Base-by-base conservation (phyloP, 2,329 filamentous ascomycete species). In the Colletotrichum sp. region DNA sequence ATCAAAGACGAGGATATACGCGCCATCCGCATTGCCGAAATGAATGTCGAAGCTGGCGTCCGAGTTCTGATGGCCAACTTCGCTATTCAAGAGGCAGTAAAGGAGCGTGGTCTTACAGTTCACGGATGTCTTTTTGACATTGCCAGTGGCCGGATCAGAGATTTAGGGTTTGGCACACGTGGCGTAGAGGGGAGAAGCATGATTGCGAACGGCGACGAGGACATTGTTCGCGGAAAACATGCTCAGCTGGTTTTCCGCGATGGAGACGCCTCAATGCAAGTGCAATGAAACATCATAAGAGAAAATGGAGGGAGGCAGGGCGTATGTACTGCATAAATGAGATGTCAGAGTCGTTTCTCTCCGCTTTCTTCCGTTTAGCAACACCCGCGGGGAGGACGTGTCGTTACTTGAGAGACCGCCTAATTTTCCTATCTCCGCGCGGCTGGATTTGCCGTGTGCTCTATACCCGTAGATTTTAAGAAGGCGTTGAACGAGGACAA, bases 51-150 rank as follows among this genome's bases (percentile, higher is more conserved):
- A 79, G 87, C 90, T 38, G 93, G 94, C 28, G 88, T 96, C 74
- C 87, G 92, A 78, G 89, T 91, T 24, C 84, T 97, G 73, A 90
- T 93, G 87, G 88, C 91, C 81, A 96, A 95, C 83, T 87, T 89
- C 66, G 89, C 91, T 28, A 89, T 97, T 34, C 89, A 92, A 80
- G 93, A 94, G 77, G 95, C 94, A 30, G 91, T 96, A 75, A 84
- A 87, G 78, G 92, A 95, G 79, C 88, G 94, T 32, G 94, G 93
- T 2, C 84, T 98, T 56, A 87, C 93, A 84, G 90, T 97, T 8
- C 94, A 97, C 83, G 95, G 94, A n/a, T 88, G 93, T 69, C 87
- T 97, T 16, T 96, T 95, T 82, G 93, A 97, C 78, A 84, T 91
- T 67, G 84, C 79, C 8, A 84, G 81, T 24, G 90, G 90, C 15